Evolutionary conservation across 345 rosid species (phyloP).

Genomic region (Crucihimalaya himalaica): DNA sequence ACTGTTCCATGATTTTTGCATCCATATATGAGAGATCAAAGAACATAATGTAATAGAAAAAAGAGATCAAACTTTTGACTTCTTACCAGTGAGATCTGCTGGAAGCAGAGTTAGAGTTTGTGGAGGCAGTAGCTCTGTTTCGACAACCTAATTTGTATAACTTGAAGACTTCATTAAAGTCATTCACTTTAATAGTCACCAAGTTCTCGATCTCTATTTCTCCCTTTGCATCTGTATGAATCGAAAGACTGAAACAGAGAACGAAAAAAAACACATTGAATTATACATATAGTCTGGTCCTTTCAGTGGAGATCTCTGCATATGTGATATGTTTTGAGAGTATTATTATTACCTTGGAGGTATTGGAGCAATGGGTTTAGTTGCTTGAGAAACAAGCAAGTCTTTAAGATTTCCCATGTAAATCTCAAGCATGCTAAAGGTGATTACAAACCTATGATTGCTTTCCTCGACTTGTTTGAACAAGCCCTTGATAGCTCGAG

Average conservation of each 20-base stretch:
- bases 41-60: neutral
- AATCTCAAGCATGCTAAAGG: conserved; percentile 85
- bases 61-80: neutral
- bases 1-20: conserved; percentile 42
- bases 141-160: conserved; percentile 72
- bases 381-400: conserved; percentile 60
- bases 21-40: neutral
- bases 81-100: conserved; percentile 88
- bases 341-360: conserved; percentile 56
- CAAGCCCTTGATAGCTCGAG: conserved; percentile 57
- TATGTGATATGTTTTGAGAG: conserved; percentile 3
- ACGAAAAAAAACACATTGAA: neutral
- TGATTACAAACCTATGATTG: conserved; percentile 54
- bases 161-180: conserved; percentile 64
- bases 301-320: conserved; percentile 10
- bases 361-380: conserved; percentile 49
- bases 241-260: conserved; percentile 60
- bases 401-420: conserved; percentile 83
- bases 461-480: conserved; percentile 60
- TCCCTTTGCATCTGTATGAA: conserved; percentile 61
- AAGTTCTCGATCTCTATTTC: conserved; percentile 66
- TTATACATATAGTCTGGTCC: neutral
- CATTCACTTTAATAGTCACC: conserved; percentile 57
- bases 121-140: conserved; percentile 76
- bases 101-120: conserved; percentile 68